Conservation (phyloP, 1,284 basidiomycete genomes). For the Porodaedalea pini region DNA sequence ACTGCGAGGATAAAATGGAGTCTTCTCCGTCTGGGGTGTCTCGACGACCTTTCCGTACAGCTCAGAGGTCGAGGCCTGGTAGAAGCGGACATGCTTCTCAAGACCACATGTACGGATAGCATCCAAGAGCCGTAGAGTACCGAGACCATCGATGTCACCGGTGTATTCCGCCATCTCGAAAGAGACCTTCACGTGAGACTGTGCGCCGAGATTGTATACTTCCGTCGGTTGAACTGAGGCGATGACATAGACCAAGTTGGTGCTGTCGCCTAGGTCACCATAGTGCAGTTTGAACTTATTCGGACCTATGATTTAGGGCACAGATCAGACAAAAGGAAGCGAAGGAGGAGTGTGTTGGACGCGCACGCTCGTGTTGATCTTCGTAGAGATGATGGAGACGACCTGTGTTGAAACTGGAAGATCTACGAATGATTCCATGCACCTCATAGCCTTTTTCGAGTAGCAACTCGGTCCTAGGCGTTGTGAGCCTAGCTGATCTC, state of each 20-base stretch:
- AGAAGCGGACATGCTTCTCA: conserved; percentile 83
- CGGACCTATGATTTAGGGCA: conserved; percentile 43
- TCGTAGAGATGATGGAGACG: conserved; percentile 86
- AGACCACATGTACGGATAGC: conserved; percentile 90
- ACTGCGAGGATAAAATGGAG: conserved; percentile 89
- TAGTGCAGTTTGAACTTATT: conserved; percentile 87
- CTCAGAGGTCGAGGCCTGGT: conserved; percentile 92
- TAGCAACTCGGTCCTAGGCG: conserved; percentile 70
- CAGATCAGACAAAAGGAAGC: conserved; percentile 10
- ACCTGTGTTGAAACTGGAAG: conserved; percentile 91
- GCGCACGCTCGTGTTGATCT: conserved; percentile 78
- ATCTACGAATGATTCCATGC: conserved; percentile 90
- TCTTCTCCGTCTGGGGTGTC: conserved; percentile 87
- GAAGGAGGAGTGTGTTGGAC: not conserved
- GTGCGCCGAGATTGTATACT: conserved; percentile 94
- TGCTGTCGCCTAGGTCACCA: conserved; percentile 88
- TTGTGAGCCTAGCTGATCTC: conserved; percentile 22
- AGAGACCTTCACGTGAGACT: conserved; percentile 94
- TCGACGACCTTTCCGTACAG: conserved; percentile 91
- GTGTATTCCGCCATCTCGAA: conserved; percentile 98
- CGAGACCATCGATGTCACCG: conserved; percentile 87
- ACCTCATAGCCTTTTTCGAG: conserved; percentile 87
- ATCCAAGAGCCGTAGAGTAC: conserved; percentile 87
- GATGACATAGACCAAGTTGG: conserved; percentile 91
- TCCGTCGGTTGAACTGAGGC: conserved; percentile 88